Evolutionary conservation across 2,329 filamentous ascomycete genomes (phyloP), one percentile per base, ranked within the genome.

Genomic region (Bipolaris bicolor): DNA sequence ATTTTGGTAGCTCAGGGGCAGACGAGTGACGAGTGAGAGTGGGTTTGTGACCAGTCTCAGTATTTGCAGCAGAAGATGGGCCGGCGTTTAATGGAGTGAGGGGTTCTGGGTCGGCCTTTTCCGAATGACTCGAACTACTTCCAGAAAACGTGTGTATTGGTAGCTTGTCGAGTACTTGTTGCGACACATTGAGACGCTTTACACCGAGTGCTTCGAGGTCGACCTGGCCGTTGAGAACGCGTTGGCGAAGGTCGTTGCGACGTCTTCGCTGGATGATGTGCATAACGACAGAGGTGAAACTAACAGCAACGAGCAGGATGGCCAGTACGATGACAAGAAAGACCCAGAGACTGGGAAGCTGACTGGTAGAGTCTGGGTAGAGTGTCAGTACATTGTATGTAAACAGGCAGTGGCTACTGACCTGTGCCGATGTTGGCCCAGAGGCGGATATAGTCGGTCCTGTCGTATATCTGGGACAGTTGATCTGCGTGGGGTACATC

Each of bases 201-300:
- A 97, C 91, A 1, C 92, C 93, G 64, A 97, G 83, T 2, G 87
- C 87, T 76, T 97, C 93, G 3, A 97, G 81, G 69, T 97, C 91
- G 18, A 96, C 88, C 65, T 97, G 90, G 50, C 94, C 93, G 7
- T 82, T 83, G 56, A 86, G 82, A 15, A 97, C 88, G 11, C 92
- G 86, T 46, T 86, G 84, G 49, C 86, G 86, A 10, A 98, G 79
- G 1, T 82, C 82, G 22, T 82, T 82, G 7, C 93, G 86, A 29
- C 92, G 86, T 46, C 86, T 83, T 34, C 87, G 85, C 72, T 96
- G 91, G 29, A 95, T 80, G 20, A 88, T 80, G 66, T 95, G 92
- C 90, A 95, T 96, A 50, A 83, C 79, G 39, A 88, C 72, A 1
- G 87, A 95, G 0, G 87, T 91, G 10, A 80, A 76, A 3, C 84